Conservation (phyloP, 1,284 basidiomycete genomes). For the Pyrrhoderma noxium region DNA sequence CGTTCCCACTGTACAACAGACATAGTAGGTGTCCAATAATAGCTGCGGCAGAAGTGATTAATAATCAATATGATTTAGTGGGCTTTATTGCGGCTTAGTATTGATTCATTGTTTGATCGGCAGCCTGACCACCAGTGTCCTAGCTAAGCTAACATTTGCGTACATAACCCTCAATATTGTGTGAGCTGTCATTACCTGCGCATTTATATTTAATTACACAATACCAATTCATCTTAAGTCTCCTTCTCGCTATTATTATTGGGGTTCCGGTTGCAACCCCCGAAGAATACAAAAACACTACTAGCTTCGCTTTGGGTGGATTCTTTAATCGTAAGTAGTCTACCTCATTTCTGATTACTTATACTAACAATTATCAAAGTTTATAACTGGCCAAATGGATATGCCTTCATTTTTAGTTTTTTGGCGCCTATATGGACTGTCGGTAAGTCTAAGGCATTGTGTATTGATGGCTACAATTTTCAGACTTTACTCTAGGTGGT, state of each 20-base stretch:
- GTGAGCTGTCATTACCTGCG: background rate
- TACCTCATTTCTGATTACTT: background rate
- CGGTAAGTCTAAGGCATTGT: conserved; percentile 16
- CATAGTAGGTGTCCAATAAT: conserved; percentile 24
- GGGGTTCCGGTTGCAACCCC: conserved; percentile 40
- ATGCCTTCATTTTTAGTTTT: conserved; percentile 43
- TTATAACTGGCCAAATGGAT: conserved; percentile 40
- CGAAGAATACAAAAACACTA: conserved; percentile 33
- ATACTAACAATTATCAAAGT: conserved; percentile 25
- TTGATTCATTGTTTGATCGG: conserved; percentile 32
- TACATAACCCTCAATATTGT: conserved; percentile 29
- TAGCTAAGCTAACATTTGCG: conserved; percentile 28
- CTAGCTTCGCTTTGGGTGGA: conserved; percentile 33
- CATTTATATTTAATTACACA: conserved; percentile 7
- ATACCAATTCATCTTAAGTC: conserved; percentile 20
- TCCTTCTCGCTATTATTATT: conserved; percentile 38
- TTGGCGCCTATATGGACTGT: conserved; percentile 46
- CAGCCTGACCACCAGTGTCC: conserved; percentile 34
- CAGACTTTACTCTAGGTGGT: conserved; percentile 21
- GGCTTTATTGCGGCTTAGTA: conserved; percentile 27
- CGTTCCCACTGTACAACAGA: conserved; percentile 26
- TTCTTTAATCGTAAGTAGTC: conserved; percentile 30
- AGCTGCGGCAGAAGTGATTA: background rate
- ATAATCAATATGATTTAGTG: conserved; percentile 20
- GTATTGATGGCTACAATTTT: background rate